These are phyloP conservation scores for Sanghuangporus weigelae DNA, from an alignment of 1,284 basidiomycete genomes.

Conservation along the genomic window DNA sequence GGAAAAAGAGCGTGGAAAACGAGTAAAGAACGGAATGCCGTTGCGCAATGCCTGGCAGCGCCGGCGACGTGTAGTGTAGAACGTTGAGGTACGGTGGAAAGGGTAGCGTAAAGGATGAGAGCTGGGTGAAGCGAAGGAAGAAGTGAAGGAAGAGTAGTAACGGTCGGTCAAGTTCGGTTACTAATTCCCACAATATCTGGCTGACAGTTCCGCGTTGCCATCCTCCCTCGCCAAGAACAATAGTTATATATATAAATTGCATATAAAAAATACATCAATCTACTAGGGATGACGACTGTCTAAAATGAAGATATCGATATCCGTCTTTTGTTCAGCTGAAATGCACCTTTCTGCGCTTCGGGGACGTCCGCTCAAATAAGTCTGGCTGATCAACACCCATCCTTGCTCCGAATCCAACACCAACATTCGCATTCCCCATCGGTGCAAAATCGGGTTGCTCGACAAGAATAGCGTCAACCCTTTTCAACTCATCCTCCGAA, in stretches of 20 bases:
- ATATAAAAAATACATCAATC: neutral
- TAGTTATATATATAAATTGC: neutral
- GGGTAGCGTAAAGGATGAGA: conserved; percentile 6
- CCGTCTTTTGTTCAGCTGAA: neutral
- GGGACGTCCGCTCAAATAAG: neutral
- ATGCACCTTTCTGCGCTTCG: conserved; percentile 10
- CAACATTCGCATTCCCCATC: neutral
- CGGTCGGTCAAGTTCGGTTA: neutral
- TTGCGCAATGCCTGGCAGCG: neutral
- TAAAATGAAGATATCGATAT: neutral
- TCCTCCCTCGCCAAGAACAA: neutral
- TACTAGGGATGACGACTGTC: neutral
- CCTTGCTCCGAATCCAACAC: neutral
- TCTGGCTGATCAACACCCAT: neutral
- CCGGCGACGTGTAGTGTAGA: conserved; percentile 2
- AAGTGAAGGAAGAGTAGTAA: neutral
- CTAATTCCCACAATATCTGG: neutral
- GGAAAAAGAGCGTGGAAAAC: conserved; percentile 10
- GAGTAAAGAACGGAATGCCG: conserved; percentile 17
- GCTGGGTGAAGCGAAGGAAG: neutral
- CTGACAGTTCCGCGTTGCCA: conserved; percentile 1
- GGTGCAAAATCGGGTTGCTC: neutral
- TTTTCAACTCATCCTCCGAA: neutral
- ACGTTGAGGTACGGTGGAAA: neutral
- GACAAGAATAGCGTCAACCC: neutral